Conservation (phyloP, 1,139 yeast genomes). For the Debaryomyces nepalensis region DNA sequence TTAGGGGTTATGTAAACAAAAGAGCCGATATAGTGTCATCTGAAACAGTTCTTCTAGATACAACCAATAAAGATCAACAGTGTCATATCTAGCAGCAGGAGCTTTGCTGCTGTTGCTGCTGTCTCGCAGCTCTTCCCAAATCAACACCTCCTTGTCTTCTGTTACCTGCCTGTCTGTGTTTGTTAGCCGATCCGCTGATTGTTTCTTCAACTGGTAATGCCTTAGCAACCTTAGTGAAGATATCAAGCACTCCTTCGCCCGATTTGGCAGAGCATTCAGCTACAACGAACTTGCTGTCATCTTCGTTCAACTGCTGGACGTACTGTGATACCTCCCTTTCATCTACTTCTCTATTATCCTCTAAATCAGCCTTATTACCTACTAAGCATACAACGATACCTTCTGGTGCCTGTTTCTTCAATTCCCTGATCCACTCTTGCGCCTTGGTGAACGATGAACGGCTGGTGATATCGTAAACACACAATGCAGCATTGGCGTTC, state of each 20-base stretch:
- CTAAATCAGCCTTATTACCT: conserved; percentile 84
- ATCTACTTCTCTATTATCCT: conserved; percentile 53
- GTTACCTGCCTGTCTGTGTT: conserved; percentile 30
- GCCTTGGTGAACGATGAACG: conserved; percentile 80
- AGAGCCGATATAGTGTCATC: too few relatives aligned
- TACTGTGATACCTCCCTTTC: conserved; percentile 42
- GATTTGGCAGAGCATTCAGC: conserved; percentile 53
- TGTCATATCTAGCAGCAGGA: conserved; percentile 39
- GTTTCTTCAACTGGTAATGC: conserved; percentile 52
- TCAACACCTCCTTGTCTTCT: conserved; percentile 43
- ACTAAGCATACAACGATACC: conserved; percentile 85
- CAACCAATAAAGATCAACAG: background rate
- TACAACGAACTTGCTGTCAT: conserved; percentile 33
- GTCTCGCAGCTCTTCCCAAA: conserved; percentile 37
- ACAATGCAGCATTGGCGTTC: conserved; percentile 46
- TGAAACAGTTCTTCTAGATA: too few relatives aligned
- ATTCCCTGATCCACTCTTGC: conserved; percentile 93
- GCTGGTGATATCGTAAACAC: conserved; percentile 42
- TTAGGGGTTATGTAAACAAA: too few relatives aligned
- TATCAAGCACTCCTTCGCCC: conserved; percentile 52
- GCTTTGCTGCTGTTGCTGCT: conserved; percentile 28
- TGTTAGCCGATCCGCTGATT: conserved; percentile 29
- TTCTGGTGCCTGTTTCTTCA: conserved; percentile 86
- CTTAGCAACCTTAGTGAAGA: conserved; percentile 45
- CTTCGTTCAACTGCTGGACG: conserved; percentile 34